Base-by-base conservation (phyloP, 1,284 basidiomycete species). In the Cutaneotrichosporon daszewskae region DNA sequence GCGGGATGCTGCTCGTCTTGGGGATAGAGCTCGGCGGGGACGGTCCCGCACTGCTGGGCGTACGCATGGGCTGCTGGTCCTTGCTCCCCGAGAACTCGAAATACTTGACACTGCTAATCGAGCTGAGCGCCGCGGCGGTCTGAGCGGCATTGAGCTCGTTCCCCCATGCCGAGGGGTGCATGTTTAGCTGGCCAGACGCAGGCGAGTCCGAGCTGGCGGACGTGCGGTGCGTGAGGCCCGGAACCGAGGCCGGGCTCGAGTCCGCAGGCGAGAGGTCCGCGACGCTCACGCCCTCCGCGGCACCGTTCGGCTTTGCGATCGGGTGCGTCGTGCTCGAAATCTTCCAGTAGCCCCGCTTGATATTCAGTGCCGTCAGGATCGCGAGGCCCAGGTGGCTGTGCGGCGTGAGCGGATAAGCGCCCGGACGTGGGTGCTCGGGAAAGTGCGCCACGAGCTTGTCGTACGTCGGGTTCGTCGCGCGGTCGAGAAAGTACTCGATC, bases 401-500 rank as follows among this genome's bases (percentile, higher is more conserved):
- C 3, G 49, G 53, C 9, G 48, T 55, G 6, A 69, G 55, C 22
- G 58, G 57, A 14, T 59, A 56, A 41, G 58, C 64, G 35, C 63
- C 66, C 0, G 51, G 51, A 17, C 66, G 51, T 10, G 66, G 66
- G 49, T 69, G 66, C 17, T 66, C 62, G 2, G 66, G 66, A 37
- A 64, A 69, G 44, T 69, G 66, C 13, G 62, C 54, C 10, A 37
- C 37, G 8, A 69, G 49, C 47, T 69, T 67, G 27, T 67, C 62
- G 34, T 48, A 62, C 0, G 64, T 59, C 11, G 66, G 66, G 40
- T 60, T 53, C 8, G 56, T 53, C 7, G 61, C 57, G 16, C 66
- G 55, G 43, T 69, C 66, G 33, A 69, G 43, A 47, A 69, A 69
- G 49, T 69, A 69, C 36, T 67, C 64, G 41, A 69, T 59, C 9